Base-by-base conservation (phyloP, 2,329 filamentous ascomycete genomes). In the Chaetomium sp. region DNA sequence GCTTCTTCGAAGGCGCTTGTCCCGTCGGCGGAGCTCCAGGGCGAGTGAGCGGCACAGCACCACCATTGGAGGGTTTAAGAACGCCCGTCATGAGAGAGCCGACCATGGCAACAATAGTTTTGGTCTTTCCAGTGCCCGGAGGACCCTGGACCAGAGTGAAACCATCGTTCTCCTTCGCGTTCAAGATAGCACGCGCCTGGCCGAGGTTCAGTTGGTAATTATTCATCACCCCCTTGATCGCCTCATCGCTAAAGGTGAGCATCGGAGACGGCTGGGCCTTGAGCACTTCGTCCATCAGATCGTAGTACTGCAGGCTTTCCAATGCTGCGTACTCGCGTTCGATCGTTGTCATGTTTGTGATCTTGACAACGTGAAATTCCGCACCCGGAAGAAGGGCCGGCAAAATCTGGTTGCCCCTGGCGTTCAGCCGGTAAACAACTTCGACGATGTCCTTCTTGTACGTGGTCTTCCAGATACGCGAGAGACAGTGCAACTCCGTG, bases 121-220 rank as follows among this genome's bases (percentile, higher is more conserved):
- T 99, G 0, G 94, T 99, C 74, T 99, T 99, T 67, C 92, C 94
- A 4, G 94, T 96, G 70, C 94, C 94, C 1, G 94, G 94, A 50
- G 94, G 94, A 54, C 89, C 94, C 73, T 99, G 94, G 64, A 99
- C 91, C 58, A 99, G 76, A 3, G 94, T 97, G 67, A 99, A 99
- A 0, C 90, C 95, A 71, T 97, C 94, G 64, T 99, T 99, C 66
- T 95, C 91, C 55, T 91, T 82, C 10, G 91, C 92, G 52, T 92
- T 95, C 61, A 94, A 82, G 59, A 99, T 89, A 6, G 94, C 94
- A 70, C 89, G 88, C 3, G 92, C 90, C 68, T 99, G 94, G 5
- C 91, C 94, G 43, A 78, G 77, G 68, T 99, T 99, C 55, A 99
- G 81, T 27, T 82, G 80, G 72, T 96, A 97, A 56, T 87, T 91